A percentile compares a stretch with the other conserved stretches of the same genome.
Conservation (phyloP, 2,329 filamentous ascomycete genomes). For the Fusarium sp. region DNA sequence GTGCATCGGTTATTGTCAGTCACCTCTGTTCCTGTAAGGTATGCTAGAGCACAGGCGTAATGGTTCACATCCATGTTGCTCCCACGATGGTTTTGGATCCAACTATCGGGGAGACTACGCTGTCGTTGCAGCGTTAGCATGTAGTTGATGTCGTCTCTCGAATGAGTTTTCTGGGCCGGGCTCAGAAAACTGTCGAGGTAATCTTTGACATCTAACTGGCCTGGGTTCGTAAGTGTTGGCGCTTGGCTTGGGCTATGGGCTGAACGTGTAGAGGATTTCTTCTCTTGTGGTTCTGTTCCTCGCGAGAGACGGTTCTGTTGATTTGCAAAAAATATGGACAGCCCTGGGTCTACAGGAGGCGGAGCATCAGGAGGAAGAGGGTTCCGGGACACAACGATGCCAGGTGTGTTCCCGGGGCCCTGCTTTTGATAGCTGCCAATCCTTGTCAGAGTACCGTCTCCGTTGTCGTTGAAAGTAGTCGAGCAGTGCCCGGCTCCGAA, state of each 20-base stretch:
- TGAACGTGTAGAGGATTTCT: slow-evolving; percentile 3
- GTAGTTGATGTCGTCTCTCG: slow-evolving; percentile 38
- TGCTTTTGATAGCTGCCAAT: slow-evolving; percentile 41
- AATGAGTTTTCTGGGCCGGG: slow-evolving; percentile 28
- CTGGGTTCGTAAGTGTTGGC: background rate
- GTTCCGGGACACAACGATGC: slow-evolving; percentile 44
- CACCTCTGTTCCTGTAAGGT: slow-evolving; percentile 44
- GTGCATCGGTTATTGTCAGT: slow-evolving; percentile 33
- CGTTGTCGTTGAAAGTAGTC: slow-evolving; percentile 52
- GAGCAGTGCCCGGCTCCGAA: slow-evolving; percentile 41
- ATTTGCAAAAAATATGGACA: slow-evolving; percentile 7
- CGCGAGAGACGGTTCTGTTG: slow-evolving; percentile 17
- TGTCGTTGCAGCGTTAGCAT: slow-evolving; percentile 38
- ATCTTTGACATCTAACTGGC: slow-evolving; percentile 9
- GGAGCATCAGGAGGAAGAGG: slow-evolving; percentile 36
- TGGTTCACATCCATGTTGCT: slow-evolving; percentile 30
- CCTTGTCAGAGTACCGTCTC: slow-evolving; percentile 51
- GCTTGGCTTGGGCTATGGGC: background rate
- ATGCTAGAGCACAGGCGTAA: slow-evolving; percentile 48
- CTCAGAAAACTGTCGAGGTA: slow-evolving; percentile 41
- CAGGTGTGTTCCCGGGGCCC: slow-evolving; percentile 36
- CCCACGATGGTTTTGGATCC: slow-evolving; percentile 39
- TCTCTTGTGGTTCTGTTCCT: background rate
- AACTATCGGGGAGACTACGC: slow-evolving; percentile 42
- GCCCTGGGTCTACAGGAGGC: slow-evolving; percentile 29